Evolutionary conservation across 1,139 yeast genomes (phyloP).

Genomic region (Blastobotrys raffinosifermentans): DNA sequence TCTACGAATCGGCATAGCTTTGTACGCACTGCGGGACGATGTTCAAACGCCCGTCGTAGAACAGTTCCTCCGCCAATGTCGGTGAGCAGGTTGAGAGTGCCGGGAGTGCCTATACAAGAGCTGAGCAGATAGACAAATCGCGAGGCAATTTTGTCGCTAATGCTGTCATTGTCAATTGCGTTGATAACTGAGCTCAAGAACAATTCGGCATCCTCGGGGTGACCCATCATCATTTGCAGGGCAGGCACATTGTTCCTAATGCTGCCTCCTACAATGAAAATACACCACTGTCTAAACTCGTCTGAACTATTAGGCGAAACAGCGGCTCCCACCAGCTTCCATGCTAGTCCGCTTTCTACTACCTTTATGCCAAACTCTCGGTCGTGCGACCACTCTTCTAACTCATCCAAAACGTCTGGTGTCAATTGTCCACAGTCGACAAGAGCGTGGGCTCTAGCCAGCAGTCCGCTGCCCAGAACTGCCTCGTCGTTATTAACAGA

Average conservation of each 20-base stretch:
- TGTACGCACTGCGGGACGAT: not conserved
- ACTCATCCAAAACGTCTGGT: slow-evolving; percentile 34
- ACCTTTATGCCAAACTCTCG: slow-evolving; percentile 52
- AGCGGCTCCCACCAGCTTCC: slow-evolving; percentile 1
- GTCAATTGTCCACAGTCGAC: slow-evolving; percentile 10
- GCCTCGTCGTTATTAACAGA: not conserved
- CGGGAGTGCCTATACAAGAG: not conserved
- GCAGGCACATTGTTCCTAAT: slow-evolving; percentile 74
- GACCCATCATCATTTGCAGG: no score
- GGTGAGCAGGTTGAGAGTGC: not conserved
- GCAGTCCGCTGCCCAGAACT: slow-evolving; percentile 33
- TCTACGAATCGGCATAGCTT: not conserved
- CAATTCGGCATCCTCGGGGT: slow-evolving; percentile 9
- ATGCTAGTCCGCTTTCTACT: slow-evolving; percentile 20
- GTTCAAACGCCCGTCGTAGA: not conserved
- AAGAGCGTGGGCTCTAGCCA: not conserved
- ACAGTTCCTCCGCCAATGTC: not conserved
- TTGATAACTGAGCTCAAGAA: slow-evolving; percentile 10
- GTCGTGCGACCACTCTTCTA: slow-evolving; percentile 62
- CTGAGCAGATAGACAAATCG: not conserved
- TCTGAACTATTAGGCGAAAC: not conserved
- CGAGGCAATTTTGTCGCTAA: slow-evolving; percentile 1
- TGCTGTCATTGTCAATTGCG: no score
- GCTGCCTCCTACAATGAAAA: slow-evolving; percentile 25
- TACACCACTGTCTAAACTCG: not conserved